Base-by-base conservation (phyloP, 768 basidiomycete genomes). In the Scleroderma bovista region DNA sequence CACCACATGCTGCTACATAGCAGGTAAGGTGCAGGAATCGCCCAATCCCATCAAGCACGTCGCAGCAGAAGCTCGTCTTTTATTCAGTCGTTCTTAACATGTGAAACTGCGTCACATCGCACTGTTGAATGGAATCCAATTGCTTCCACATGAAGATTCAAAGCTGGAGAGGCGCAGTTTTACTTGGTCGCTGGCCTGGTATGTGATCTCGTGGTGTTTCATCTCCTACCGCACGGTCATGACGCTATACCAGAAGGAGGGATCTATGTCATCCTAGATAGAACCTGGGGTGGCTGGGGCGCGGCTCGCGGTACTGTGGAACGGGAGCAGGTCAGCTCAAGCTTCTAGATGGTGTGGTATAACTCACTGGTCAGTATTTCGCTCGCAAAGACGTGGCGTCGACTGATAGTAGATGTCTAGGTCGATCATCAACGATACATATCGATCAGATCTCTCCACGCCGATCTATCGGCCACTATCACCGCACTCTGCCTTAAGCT, bases 101-200 rank as follows among this genome's bases (percentile, higher is more conserved):
- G 19, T 51, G 23, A 47, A 5, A 23, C 40, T 1, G n/a, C 40
- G 20, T 13, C 9, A 3, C n/a, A n/a, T n/a, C 48, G 9, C 48
- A 24, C 15, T 29, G 4, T 44, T 83, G 79, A 76, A 47, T 80
- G 80, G 77, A 5, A 73, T 87, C 62, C 86, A 88, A 61, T 69
- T 77, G n/a, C 95, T 96, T 61, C 82, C 88, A 0, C 78, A 86
- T 0, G 93, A 96, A 62, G 88, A 94, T 59, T 80, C 86, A 11
- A 93, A 92, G 61, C 74, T 99, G 15, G 96, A 3, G 96, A 99
- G 66, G 97, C 97, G 94, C 95, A 98, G 64, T 98, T 98, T 71
- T 98, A 95, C 70, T 83, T 98, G 11, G 85, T 99, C 22, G 92
- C 92, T 61, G 94, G 98, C 63, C 79, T 98, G 23, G 93, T 96